Base-by-base conservation (phyloP, 2,329 filamentous ascomycete species). In the Aschersonia sp. region DNA sequence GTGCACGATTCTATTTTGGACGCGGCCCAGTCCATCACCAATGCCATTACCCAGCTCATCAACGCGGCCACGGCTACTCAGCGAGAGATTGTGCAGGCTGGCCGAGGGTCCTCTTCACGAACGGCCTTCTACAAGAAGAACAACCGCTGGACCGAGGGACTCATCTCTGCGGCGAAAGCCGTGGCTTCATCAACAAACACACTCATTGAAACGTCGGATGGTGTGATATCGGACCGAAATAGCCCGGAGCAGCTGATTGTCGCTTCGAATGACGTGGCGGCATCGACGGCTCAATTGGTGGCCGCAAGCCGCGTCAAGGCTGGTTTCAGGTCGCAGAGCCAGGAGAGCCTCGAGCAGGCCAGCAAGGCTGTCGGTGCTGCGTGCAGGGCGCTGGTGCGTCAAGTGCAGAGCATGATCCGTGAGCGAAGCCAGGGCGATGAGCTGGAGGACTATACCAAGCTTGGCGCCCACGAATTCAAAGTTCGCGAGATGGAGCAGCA, bases 81-180 rank as follows among this genome's bases (percentile, higher is more conserved):
- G 63, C 82, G 94, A 62, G 92, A 98, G 68, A 98, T 98, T 60
- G 92, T 98, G 42, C 83, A 88, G 54, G 87, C 94, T 52, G 92
- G 92, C 6, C 83, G 86, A 22, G 92, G 92, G 37, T 84, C 83
- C 30, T 87, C 86, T 46, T 94, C 87, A 43, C 79, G 83, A 49
- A 94, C 89, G 2, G 88, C 89, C 30, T 98, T 98, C 66, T 98
- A 98, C 81, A 97, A 97, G 77, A 97, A 97, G 73, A 95, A 98
- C 76, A 98, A 97, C 69, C 80, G 92, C 46, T 98, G 92, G 92
- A 98, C 92, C 0, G 92, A 98, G 61, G 92, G 92, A 44, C 79
- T 98, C 51, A 95, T 98, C 61, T 95, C 87, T 39, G 92, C 92
- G 1, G 90, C 92, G 53, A 98, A 98, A 69, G 92, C 92, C 1